Conservation (phyloP, 2,329 filamentous ascomycete species). For the Celoporthe dispersa region DNA sequence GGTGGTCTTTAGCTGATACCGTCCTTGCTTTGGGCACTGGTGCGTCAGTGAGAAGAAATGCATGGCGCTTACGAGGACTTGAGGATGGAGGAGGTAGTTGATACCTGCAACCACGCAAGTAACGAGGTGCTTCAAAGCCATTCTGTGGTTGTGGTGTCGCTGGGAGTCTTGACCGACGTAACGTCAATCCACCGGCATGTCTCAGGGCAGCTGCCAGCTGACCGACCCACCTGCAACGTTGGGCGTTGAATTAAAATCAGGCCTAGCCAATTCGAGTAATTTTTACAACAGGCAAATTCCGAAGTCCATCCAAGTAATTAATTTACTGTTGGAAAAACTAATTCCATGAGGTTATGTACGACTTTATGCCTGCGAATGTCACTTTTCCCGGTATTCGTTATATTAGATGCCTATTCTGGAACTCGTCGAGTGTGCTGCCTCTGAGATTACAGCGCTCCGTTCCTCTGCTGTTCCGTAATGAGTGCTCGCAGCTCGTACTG, state of each 20-base stretch:
- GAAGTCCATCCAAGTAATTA: neutral
- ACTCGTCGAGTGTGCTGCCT: no score
- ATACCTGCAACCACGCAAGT: constrained; percentile 43
- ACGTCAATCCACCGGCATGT: neutral
- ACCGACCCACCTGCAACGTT: neutral
- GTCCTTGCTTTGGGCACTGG: constrained; percentile 1
- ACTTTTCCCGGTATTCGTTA: no score
- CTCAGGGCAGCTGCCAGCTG: neutral
- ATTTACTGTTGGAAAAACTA: neutral
- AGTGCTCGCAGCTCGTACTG: neutral
- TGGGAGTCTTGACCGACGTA: neutral
- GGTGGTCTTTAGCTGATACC: constrained; percentile 12
- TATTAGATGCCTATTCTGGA: no score
- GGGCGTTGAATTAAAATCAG: neutral
- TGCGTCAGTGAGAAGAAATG: neutral
- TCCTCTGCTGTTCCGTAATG: neutral
- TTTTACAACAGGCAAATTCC: neutral
- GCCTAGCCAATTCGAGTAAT: neutral
- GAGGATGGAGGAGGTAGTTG: constrained; percentile 46
- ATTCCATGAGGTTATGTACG: neutral
- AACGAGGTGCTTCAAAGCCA: constrained; percentile 29
- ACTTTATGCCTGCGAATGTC: no score
- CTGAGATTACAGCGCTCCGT: no score
- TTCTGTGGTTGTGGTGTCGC: constrained; percentile 16
- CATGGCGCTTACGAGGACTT: constrained; percentile 39